Evolutionary conservation across 306 rosid genomes (phyloP).

Genomic region (Casuarina equisetifolia): DNA sequence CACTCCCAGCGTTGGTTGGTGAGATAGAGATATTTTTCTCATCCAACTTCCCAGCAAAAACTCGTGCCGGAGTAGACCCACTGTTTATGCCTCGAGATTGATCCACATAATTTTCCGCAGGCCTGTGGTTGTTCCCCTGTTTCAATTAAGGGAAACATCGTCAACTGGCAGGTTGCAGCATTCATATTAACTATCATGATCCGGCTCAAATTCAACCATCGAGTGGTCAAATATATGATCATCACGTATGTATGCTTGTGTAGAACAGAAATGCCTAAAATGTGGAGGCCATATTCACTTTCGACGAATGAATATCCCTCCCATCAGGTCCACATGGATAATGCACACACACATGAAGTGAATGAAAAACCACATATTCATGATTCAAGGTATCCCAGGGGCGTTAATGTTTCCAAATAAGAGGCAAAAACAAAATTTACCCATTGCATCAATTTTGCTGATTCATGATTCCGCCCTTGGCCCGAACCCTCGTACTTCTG

Average conservation of each 20-base stretch:
- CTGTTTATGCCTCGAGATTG: slow-evolving; percentile 50
- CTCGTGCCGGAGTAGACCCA: slow-evolving; percentile 55
- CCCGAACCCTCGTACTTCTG: slow-evolving; percentile 71
- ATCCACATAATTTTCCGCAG: slow-evolving; percentile 56
- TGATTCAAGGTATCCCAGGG: not conserved
- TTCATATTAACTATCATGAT: not conserved
- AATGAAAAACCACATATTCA: not conserved
- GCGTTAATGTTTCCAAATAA: slow-evolving; percentile 14
- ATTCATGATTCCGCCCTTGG: slow-evolving; percentile 78
- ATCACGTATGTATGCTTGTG: not conserved
- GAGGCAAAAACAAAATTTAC: slow-evolving; percentile 44
- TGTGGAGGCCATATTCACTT: not conserved
- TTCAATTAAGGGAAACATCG: slow-evolving; percentile 12
- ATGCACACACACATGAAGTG: not conserved
- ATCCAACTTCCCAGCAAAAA: slow-evolving; percentile 56
- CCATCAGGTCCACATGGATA: slow-evolving; percentile 10
- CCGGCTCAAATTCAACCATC: slow-evolving; percentile 20
- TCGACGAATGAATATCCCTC: not conserved
- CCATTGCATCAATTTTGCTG: slow-evolving; percentile 66
- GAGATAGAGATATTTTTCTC: slow-evolving; percentile 54
- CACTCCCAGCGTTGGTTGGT: slow-evolving; percentile 51
- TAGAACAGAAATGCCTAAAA: slow-evolving; percentile 1
- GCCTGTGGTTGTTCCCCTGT: slow-evolving; percentile 67
- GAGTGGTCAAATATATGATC: slow-evolving; percentile 15
- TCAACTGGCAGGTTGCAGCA: slow-evolving; percentile 22